Conservation (phyloP, 345 rosid species). For the Rhizophora apiculata region DNA sequence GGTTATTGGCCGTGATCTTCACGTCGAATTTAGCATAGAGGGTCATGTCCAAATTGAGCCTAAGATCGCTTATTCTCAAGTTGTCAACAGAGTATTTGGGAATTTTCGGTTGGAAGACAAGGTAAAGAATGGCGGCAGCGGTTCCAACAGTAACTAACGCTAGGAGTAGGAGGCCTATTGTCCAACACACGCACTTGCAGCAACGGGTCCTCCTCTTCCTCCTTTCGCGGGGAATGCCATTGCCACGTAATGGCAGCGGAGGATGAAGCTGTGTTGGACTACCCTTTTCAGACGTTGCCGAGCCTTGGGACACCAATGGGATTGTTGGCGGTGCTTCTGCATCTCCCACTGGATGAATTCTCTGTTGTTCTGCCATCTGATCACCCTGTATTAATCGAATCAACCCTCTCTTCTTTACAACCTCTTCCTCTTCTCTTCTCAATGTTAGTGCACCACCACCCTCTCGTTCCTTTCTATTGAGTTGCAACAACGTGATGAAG, state of each 20-base stretch:
- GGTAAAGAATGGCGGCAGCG: constrained; percentile 50
- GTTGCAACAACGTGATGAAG: too few species aligned
- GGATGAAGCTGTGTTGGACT: constrained; percentile 9
- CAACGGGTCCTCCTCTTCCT: constrained; percentile 36
- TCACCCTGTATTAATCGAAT: constrained; percentile 5
- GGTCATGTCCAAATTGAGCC: constrained; percentile 61
- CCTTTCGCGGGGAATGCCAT: constrained; percentile 8
- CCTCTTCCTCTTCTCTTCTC: neutral
- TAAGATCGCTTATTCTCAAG: constrained; percentile 56
- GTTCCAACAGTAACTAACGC: constrained; percentile 44
- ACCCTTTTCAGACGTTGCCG: constrained; percentile 30
- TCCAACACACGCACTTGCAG: constrained; percentile 67
- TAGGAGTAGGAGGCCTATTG: constrained; percentile 43
- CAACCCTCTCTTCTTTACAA: neutral
- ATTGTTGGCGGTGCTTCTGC: constrained; percentile 32
- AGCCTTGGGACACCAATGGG: constrained; percentile 30
- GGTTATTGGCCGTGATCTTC: constrained; percentile 76
- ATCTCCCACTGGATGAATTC: constrained; percentile 44
- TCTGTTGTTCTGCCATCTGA: constrained; percentile 40
- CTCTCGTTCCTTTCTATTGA: too few species aligned
- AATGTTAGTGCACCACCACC: too few species aligned
- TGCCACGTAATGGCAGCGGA: constrained; percentile 12
- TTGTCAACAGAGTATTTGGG: constrained; percentile 69
- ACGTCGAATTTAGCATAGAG: constrained; percentile 66
- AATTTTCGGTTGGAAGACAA: constrained; percentile 63